These are phyloP conservation scores for Tylopilus intermedius DNA, from an alignment of 768 basidiomycete genomes.

Conservation along the genomic window DNA sequence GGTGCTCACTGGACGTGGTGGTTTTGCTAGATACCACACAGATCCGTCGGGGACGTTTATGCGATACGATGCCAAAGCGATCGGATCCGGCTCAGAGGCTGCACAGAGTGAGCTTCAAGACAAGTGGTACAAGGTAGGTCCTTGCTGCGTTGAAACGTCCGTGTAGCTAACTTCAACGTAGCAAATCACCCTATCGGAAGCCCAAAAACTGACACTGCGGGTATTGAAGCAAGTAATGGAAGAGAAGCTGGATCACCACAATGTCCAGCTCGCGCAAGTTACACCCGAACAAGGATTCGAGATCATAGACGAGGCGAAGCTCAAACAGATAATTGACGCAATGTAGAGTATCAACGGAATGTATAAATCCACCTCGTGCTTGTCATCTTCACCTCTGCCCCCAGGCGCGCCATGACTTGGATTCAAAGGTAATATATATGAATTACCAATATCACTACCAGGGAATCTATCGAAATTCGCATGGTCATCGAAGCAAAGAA, in stretches of 20 bases:
- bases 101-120: slow-evolving; percentile 96
- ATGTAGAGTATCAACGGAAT: slow-evolving; percentile 47
- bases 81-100: slow-evolving; percentile 96
- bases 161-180: slow-evolving; percentile 30
- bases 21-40: slow-evolving; percentile 77
- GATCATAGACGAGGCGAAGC: slow-evolving; percentile 73
- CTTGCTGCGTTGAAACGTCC: neutral
- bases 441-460: neutral
- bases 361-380: slow-evolving; percentile 10
- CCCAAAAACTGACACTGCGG: slow-evolving; percentile 77
- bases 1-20: slow-evolving; percentile 4
- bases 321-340: slow-evolving; percentile 81
- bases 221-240: slow-evolving; percentile 99
- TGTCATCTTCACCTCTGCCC: neutral
- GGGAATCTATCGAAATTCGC: slow-evolving; percentile 3
- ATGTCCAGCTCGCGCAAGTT: slow-evolving; percentile 97
- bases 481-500: slow-evolving; percentile 1
- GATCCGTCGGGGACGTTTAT: slow-evolving; percentile 98
- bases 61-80: slow-evolving; percentile 96
- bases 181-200: slow-evolving; percentile 90
- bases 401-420: too few relatives aligned
- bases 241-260: slow-evolving; percentile 97
- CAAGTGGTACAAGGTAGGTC: slow-evolving; percentile 85
- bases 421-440: neutral
- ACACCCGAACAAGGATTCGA: slow-evolving; percentile 79